Percentiles rank a stretch among this genome's conserved stretches.
Conservation (phyloP, 352 stramenopile species). For the Phytophthora rubi region DNA sequence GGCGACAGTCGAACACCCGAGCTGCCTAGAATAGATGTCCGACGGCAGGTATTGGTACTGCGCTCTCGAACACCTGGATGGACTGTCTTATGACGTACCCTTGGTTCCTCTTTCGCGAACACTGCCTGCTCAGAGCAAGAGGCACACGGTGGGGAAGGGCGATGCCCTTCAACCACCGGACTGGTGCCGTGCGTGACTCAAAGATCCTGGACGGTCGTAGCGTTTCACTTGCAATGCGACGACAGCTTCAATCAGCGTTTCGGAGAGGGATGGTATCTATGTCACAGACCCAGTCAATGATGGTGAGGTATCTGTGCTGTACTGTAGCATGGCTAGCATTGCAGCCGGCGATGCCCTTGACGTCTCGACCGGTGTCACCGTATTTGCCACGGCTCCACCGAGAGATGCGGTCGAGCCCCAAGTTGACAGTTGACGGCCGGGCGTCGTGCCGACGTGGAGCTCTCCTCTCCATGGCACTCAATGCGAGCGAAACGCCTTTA, state of each 20-base stretch:
- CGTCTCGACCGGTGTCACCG: neutral
- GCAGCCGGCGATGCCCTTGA: slow-evolving; percentile 9
- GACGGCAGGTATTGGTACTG: no score
- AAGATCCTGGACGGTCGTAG: slow-evolving; percentile 15
- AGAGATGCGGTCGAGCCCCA: slow-evolving; percentile 7
- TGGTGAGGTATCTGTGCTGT: neutral
- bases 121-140: neutral
- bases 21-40: slow-evolving; percentile 18
- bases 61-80: slow-evolving; percentile 3
- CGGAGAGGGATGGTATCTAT: slow-evolving; percentile 10
- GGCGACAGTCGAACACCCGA: slow-evolving; percentile 15
- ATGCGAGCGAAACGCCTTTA: slow-evolving; percentile 25
- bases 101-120: slow-evolving; percentile 12
- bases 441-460: slow-evolving; percentile 23
- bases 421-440: neutral
- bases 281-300: slow-evolving; percentile 15
- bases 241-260: slow-evolving; percentile 13
- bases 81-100: slow-evolving; percentile 31
- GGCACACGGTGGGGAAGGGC: slow-evolving; percentile 15
- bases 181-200: neutral
- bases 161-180: slow-evolving; percentile 14
- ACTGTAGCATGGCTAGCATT: neutral
- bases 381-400: slow-evolving; percentile 1
- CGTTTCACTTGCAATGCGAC: slow-evolving; percentile 22
- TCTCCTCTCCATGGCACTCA: slow-evolving; percentile 30